Conservation (phyloP, 2,329 filamentous ascomycete genomes). For the Chaetoscypha palmicola region DNA sequence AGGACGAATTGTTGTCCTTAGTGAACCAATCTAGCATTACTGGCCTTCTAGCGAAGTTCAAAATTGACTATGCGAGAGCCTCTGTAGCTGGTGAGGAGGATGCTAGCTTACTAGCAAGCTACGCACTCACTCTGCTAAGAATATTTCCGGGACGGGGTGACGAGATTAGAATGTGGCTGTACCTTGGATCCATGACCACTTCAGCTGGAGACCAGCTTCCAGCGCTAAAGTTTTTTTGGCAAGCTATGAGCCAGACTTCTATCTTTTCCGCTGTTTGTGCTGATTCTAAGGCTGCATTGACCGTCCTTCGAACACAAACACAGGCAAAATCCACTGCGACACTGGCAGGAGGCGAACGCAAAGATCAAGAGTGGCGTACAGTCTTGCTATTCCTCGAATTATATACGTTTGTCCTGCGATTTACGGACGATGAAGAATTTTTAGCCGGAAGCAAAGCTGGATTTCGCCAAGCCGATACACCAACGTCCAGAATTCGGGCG, state of each 20-base stretch:
- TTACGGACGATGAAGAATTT: constrained; percentile 97
- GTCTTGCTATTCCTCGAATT: constrained; percentile 88
- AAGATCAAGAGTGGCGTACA: constrained; percentile 68
- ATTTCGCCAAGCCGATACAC: constrained; percentile 33
- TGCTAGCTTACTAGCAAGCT: constrained; percentile 72
- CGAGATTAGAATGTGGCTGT: constrained; percentile 92
- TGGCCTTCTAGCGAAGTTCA: constrained; percentile 31
- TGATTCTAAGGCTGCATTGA: constrained; percentile 51
- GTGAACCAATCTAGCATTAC: constrained; percentile 71
- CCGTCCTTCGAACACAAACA: constrained; percentile 34
- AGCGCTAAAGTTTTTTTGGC: constrained; percentile 81
- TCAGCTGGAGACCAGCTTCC: constrained; percentile 41
- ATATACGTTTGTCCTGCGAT: constrained; percentile 84
- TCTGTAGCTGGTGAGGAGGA: constrained; percentile 35
- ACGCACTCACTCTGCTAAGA: constrained; percentile 75
- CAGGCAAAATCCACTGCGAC: constrained; percentile 8
- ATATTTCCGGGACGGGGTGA: constrained; percentile 78
- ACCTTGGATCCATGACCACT: constrained; percentile 51
- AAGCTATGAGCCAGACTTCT: constrained; percentile 49
- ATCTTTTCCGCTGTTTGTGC: constrained; percentile 50
- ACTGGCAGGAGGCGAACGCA: constrained; percentile 13
- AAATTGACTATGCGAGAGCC: constrained; percentile 24
- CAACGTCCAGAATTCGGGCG: constrained; percentile 44
- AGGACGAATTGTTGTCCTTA: constrained; percentile 59
- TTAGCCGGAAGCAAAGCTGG: constrained; percentile 51